Percentiles rank a stretch among this genome's conserved stretches.
phyloP scores from a whole-genome alignment of 805 yeast species.

The Saturnispora galanensis region DNA sequence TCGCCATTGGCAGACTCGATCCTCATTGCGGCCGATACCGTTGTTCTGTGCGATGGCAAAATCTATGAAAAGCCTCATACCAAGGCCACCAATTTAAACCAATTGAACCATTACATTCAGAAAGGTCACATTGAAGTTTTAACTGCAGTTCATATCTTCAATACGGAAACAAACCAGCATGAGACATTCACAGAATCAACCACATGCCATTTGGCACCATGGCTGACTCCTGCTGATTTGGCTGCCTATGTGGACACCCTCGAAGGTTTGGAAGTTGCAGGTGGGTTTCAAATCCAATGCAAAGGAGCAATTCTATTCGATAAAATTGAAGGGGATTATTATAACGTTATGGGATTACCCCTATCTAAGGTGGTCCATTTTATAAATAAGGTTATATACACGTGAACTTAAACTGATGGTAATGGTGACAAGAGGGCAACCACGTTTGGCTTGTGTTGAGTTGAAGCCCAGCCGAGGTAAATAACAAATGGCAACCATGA shows the following conservation, averaged over 20 bases:
- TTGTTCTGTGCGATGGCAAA: constrained; percentile 45
- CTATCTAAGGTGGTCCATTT: constrained; percentile 27
- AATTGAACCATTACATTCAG: constrained; percentile 34
- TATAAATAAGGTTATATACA: constrained; percentile 1
- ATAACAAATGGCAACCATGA: constrained; percentile 95
- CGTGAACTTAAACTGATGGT: constrained; percentile 49
- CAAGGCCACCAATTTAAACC: constrained; percentile 38
- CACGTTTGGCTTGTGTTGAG: constrained; percentile 76
- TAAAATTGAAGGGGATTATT: constrained; percentile 67
- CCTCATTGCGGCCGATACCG: constrained; percentile 70
- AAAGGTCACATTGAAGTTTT: constrained; percentile 36
- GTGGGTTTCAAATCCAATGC: constrained; percentile 84
- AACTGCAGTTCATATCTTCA: constrained; percentile 44
- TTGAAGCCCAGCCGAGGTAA: constrained; percentile 80
- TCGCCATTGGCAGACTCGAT: constrained; percentile 17
- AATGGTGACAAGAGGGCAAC: constrained; percentile 69
- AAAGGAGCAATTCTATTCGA: constrained; percentile 56
- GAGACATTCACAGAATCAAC: constrained; percentile 16
- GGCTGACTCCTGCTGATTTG: constrained; percentile 45
- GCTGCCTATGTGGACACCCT: constrained; percentile 52
- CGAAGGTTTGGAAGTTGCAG: constrained; percentile 81
- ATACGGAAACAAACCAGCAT: constrained; percentile 10
- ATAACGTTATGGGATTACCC: constrained; percentile 85
- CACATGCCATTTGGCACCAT: constrained; percentile 30
- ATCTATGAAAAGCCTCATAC: constrained; percentile 77